Evolutionary conservation across 352 stramenopile genomes (phyloP), one percentile per base, ranked within the genome.

Genomic region (Phytopythium kandeliae): DNA sequence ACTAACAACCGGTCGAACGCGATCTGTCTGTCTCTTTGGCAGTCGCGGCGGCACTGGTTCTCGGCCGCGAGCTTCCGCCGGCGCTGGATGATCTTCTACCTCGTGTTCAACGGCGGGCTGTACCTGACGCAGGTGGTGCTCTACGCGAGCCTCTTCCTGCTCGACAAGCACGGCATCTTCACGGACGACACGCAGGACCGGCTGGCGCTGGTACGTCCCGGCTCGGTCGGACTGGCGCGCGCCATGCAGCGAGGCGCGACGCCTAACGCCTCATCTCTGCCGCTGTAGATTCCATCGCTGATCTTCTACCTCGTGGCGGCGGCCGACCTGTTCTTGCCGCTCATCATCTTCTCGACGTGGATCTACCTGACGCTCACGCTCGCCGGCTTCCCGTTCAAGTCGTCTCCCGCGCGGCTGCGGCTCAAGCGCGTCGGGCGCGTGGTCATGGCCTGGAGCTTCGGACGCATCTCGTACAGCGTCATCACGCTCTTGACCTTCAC

Each of bases 31-130:
- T 31, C 28, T 6, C 7, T 16, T 35, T 7, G 31, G 40, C 56
- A 92, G 77, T 96, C 85, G 35, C 81, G 89, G 4, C 76, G 81
- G 44, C 89, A 97, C 58, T 97, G 89, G 89, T 92, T 96, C 47
- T 96, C 85, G 15, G 74, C 87, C 0, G 68, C 74, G 21, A 59
- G 78, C 16, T 97, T 96, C 49, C 78, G 86, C 22, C 78, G 83
- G 11, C 78, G 84, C 19, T 96, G 89, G 80, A 91, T 97, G 78
- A 91, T 96, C 33, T 92, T 92, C 45, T 97, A 97, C 59, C 67
- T 97, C 28, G 72, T 96, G 25, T 96, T 97, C 63, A 97, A 97
- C 63, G 85, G 81, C 30, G 71, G 66, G 28, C 62, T 97, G 16
- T 97, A 97, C 68, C 60, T 89, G 22, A 81, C 76, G 35, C 89